Percentiles rank a stretch among this genome's conserved stretches.
Conservation (phyloP, 345 rosid genomes). For the Populus nigra region DNA sequence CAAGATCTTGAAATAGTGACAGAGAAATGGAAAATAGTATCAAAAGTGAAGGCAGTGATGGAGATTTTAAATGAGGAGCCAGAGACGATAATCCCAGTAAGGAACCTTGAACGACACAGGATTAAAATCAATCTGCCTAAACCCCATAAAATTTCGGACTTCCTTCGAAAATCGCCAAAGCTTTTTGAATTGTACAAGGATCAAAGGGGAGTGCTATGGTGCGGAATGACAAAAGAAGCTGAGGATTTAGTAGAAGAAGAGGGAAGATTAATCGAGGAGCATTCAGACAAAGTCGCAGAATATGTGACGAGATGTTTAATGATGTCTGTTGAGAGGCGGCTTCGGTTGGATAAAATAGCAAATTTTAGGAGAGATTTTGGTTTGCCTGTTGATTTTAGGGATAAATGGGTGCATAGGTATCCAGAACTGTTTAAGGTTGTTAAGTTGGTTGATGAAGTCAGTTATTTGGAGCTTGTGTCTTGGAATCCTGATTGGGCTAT, state of each 20-base stretch:
- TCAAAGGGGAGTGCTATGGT: slow-evolving; percentile 66
- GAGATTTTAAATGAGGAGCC: slow-evolving; percentile 63
- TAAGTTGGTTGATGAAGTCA: slow-evolving; percentile 40
- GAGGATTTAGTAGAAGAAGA: slow-evolving; percentile 64
- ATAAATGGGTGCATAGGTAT: slow-evolving; percentile 61
- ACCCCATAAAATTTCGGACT: slow-evolving; percentile 62
- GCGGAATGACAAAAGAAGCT: slow-evolving; percentile 66
- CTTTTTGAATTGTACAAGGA: slow-evolving; percentile 76
- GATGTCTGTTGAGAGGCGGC: slow-evolving; percentile 65
- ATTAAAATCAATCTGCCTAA: slow-evolving; percentile 57
- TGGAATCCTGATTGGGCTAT: slow-evolving; percentile 87
- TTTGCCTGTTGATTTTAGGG: slow-evolving; percentile 68
- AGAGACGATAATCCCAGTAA: slow-evolving; percentile 64
- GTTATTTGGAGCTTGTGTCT: slow-evolving; percentile 62
- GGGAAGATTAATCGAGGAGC: slow-evolving; percentile 55
- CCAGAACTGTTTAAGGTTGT: slow-evolving; percentile 66
- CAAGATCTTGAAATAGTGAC: slow-evolving; percentile 66
- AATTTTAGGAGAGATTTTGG: slow-evolving; percentile 85
- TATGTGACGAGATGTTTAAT: slow-evolving; percentile 72
- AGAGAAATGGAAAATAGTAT: slow-evolving; percentile 68
- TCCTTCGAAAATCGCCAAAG: slow-evolving; percentile 69
- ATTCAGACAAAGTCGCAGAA: slow-evolving; percentile 67
- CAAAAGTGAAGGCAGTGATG: slow-evolving; percentile 59
- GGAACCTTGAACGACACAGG: slow-evolving; percentile 54
- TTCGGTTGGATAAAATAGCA: slow-evolving; percentile 62